These are phyloP conservation scores for Leccinum subfulvum DNA, from an alignment of 1,284 basidiomycete species.

Conservation along the genomic window DNA sequence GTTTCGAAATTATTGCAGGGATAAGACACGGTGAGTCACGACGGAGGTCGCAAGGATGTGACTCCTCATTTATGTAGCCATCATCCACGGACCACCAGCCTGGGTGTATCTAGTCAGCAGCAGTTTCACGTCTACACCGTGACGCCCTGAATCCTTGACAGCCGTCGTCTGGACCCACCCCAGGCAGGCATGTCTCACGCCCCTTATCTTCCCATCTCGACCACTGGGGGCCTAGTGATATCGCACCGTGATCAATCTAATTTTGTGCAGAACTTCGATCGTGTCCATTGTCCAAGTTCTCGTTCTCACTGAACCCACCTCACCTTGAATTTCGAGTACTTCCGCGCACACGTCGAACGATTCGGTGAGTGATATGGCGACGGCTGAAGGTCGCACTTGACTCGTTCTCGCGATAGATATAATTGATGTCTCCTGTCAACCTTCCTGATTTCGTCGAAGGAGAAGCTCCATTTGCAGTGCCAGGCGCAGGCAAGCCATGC, in stretches of 20 bases:
- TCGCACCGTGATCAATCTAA: not conserved
- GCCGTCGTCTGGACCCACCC: too few relatives aligned
- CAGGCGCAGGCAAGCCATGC: slow-evolving; percentile 33
- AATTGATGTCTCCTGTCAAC: slow-evolving; percentile 20
- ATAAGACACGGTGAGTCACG: too few relatives aligned
- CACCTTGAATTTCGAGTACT: not conserved
- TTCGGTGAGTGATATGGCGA: slow-evolving; percentile 2
- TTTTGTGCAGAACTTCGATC: not conserved
- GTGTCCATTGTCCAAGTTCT: not conserved
- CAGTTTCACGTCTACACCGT: too few relatives aligned
- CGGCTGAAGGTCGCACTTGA: not conserved
- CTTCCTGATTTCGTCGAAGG: slow-evolving; percentile 28
- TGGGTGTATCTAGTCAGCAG: too few relatives aligned
- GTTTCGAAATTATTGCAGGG: too few relatives aligned
- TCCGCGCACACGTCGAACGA: not conserved
- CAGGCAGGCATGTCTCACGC: too few relatives aligned
- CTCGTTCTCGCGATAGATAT: slow-evolving; percentile 7
- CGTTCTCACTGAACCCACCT: not conserved
- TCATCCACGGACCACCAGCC: too few relatives aligned
- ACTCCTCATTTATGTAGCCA: too few relatives aligned
- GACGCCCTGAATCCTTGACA: too few relatives aligned
- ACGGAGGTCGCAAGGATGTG: too few relatives aligned
- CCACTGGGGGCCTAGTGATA: not conserved
- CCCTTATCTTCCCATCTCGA: too few relatives aligned
- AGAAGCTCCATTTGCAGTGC: slow-evolving; percentile 25